Conservation (phyloP, 345 rosid genomes). For the Kandelia obovata region DNA sequence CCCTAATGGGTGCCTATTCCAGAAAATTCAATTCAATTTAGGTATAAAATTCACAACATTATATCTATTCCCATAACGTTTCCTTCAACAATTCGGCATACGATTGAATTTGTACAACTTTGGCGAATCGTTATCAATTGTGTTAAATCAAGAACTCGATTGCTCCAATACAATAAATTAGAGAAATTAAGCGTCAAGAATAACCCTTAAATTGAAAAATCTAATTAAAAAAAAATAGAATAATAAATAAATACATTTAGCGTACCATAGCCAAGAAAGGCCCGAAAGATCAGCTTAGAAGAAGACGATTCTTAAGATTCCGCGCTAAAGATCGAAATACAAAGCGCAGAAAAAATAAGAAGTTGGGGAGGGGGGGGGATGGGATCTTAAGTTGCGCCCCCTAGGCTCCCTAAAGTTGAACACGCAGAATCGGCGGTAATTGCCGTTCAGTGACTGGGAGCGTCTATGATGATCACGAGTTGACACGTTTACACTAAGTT, state of each 20-base stretch:
- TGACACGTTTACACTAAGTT: background rate
- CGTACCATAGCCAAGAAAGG: slow-evolving; percentile 13
- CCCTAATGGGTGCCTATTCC: slow-evolving; percentile 78
- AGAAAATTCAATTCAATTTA: background rate
- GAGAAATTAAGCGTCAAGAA: too few relatives aligned
- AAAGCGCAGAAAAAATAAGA: background rate
- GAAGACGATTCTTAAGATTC: slow-evolving; percentile 2
- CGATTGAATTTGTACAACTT: too few relatives aligned
- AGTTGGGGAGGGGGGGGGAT: background rate
- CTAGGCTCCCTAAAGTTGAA: background rate
- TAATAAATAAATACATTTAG: background rate
- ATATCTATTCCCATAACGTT: too few relatives aligned
- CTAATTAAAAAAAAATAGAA: background rate
- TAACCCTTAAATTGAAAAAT: too few relatives aligned
- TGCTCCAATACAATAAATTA: too few relatives aligned
- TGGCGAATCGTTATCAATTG: too few relatives aligned
- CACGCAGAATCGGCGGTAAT: background rate
- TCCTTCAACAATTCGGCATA: too few relatives aligned
- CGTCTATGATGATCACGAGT: slow-evolving; percentile 4
- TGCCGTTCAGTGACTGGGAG: background rate
- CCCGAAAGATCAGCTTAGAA: background rate
- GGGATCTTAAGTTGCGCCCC: too few relatives aligned
- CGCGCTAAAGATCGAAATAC: background rate
- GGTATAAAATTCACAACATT: too few relatives aligned
- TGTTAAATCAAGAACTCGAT: too few relatives aligned